Percentiles rank a stretch among this genome's conserved stretches.
phyloP scores from a whole-genome alignment of 1,284 basidiomycete species.

The Apiotrichum siamense region DNA sequence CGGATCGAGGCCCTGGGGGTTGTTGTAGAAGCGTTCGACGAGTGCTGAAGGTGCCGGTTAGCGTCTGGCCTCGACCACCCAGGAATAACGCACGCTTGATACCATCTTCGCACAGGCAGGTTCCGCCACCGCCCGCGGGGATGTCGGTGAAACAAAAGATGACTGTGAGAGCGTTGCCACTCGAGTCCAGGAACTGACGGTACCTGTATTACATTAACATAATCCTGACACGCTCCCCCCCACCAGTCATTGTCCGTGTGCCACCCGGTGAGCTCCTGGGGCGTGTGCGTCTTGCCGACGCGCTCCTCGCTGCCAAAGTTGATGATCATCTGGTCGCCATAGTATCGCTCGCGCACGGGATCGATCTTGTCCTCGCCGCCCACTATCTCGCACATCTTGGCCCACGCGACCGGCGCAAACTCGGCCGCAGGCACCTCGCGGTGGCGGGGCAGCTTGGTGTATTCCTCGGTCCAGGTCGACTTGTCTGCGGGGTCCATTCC shows the following conservation, averaged over 20 bases:
- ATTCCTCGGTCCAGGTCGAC: slow-evolving; percentile 34
- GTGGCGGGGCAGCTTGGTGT: slow-evolving; percentile 30
- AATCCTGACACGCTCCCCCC: too few relatives aligned
- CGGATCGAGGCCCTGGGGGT: slow-evolving; percentile 31
- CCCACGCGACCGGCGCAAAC: slow-evolving; percentile 30
- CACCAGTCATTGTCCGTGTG: slow-evolving; percentile 37
- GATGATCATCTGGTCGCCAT: slow-evolving; percentile 35
- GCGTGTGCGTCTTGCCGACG: slow-evolving; percentile 2
- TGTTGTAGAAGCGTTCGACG: slow-evolving; percentile 22
- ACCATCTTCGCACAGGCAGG: slow-evolving; percentile 24
- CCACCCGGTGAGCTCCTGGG: slow-evolving; percentile 18
- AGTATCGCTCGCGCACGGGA: slow-evolving; percentile 26
- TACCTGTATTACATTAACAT: too few relatives aligned
- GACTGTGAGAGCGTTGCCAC: slow-evolving; percentile 29
- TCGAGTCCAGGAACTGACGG: slow-evolving; percentile 30
- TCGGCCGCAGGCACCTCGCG: slow-evolving; percentile 23
- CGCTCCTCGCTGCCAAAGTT: slow-evolving; percentile 26
- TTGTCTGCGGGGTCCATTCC: slow-evolving; percentile 36
- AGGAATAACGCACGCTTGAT: slow-evolving; percentile 24
- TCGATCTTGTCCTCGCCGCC: slow-evolving; percentile 32
- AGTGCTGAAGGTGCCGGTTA: slow-evolving; percentile 9
- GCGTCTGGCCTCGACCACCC: too few relatives aligned
- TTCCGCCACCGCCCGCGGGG: slow-evolving; percentile 23
- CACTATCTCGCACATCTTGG: slow-evolving; percentile 31
- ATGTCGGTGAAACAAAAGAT: slow-evolving; percentile 33